These are phyloP conservation scores for Solanum pimpinellifolium DNA, from an alignment of 257 asterid genomes.

Conservation along the genomic window DNA sequence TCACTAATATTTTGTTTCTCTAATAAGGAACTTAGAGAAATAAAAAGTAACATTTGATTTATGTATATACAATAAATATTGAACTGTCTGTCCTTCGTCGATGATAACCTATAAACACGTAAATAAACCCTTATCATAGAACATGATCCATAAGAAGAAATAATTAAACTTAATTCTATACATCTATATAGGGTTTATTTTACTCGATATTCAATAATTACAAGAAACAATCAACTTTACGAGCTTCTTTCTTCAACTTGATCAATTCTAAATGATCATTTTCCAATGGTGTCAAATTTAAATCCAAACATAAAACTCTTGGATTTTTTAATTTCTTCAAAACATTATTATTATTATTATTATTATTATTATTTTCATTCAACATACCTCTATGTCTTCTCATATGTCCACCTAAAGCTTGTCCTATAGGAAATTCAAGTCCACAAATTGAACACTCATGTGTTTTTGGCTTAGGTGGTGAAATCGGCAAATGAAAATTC, in stretches of 20 bases:
- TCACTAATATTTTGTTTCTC: neutral
- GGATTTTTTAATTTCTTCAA: slow-evolving; percentile 29
- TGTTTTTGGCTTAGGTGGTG: slow-evolving; percentile 43
- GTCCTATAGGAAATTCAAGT: slow-evolving; percentile 47
- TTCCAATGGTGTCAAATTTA: slow-evolving; percentile 56
- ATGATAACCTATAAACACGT: neutral
- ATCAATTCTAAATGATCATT: slow-evolving; percentile 21
- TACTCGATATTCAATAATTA: neutral
- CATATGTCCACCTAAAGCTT: slow-evolving; percentile 68
- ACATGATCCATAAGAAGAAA: neutral
- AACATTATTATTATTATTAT: slow-evolving; percentile 6
- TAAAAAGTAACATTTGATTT: neutral
- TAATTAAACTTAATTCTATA: neutral
- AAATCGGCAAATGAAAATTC: neutral
- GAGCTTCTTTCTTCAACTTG: slow-evolving; percentile 10
- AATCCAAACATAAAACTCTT: slow-evolving; percentile 40
- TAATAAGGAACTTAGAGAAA: neutral
- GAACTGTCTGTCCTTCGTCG: neutral
- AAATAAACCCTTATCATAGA: neutral
- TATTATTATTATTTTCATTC: neutral
- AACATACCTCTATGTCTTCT: slow-evolving; percentile 35
- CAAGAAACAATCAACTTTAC: slow-evolving; percentile 5
- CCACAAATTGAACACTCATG: slow-evolving; percentile 60
- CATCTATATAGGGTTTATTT: neutral
- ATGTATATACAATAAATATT: neutral